These are phyloP conservation scores for Trichomonas vaginalis DNA, from an alignment of 208 protist genomes.

Conservation along the genomic window DNA sequence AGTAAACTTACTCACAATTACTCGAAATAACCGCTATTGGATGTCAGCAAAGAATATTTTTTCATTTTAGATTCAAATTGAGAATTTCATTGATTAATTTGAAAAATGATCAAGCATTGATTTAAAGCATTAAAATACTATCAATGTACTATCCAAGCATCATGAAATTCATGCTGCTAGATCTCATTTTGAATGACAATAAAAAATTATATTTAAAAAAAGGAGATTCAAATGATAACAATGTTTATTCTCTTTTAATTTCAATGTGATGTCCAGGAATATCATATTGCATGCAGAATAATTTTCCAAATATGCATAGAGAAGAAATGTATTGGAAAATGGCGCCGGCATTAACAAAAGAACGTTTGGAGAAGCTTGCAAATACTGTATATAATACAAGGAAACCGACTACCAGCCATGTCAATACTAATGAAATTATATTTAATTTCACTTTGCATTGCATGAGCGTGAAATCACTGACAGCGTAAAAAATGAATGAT, in stretches of 20 bases:
- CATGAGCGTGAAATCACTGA: background rate
- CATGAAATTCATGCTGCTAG: no score
- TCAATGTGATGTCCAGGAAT: background rate
- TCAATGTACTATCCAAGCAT: no score
- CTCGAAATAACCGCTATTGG: no score
- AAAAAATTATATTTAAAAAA: no score
- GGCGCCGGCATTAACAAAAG: background rate
- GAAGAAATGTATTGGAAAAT: background rate
- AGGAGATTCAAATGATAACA: no score
- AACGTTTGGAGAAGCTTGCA: background rate
- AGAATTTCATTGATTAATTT: no score
- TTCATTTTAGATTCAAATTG: no score
- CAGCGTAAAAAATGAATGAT: background rate
- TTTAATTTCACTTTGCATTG: background rate
- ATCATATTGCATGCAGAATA: background rate
- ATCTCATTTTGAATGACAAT: no score
- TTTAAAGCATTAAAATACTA: no score
- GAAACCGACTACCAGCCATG: background rate
- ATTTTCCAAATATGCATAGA: background rate
- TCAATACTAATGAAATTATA: background rate
- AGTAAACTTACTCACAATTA: no score
- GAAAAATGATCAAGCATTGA: no score
- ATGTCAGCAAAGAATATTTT: no score
- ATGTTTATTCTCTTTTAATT: background rate
- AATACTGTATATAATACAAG: background rate